Conservation (phyloP, 805 yeast species). For the Starmerella sirachaensis region DNA sequence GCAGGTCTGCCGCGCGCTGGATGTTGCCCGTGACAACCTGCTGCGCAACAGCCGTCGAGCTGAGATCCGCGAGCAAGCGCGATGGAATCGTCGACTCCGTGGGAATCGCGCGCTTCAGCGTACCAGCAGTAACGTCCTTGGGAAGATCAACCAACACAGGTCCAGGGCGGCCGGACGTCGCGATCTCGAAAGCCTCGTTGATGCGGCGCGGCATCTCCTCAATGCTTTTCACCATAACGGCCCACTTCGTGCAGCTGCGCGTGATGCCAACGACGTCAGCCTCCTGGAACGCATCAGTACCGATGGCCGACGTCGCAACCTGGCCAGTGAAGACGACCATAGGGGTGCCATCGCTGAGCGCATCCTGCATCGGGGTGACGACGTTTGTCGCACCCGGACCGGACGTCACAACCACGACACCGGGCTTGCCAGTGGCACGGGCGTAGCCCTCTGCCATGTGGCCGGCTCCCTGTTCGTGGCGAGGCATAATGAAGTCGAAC, state of each 20-base stretch:
- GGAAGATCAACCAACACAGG: conserved; percentile 97
- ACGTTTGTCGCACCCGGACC: conserved; percentile 99
- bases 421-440: conserved; percentile 88
- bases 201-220: conserved; percentile 91
- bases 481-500: conserved; percentile 82
- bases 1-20: conserved; percentile 59
- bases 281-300: conserved; percentile 98
- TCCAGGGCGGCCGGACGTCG: conserved; percentile 93
- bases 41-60: conserved; percentile 50
- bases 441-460: conserved; percentile 99
- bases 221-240: conserved; percentile 92
- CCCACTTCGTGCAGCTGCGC: conserved; percentile 97
- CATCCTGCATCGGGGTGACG: conserved; percentile 97
- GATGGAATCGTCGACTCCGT: conserved; percentile 60
- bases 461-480: conserved; percentile 99
- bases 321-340: conserved; percentile 95
- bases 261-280: conserved; percentile 97
- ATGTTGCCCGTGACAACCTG: conserved; percentile 68
- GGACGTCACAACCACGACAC: conserved; percentile 95
- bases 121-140: conserved; percentile 92
- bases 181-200: conserved; percentile 96
- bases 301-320: conserved; percentile 89
- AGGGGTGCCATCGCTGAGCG: conserved; percentile 93
- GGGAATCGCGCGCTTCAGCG: conserved; percentile 79
- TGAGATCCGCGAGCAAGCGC: conserved; percentile 53